These are phyloP conservation scores for Claviceps pusilla DNA, from an alignment of 2,329 filamentous ascomycete genomes.

Conservation along the genomic window DNA sequence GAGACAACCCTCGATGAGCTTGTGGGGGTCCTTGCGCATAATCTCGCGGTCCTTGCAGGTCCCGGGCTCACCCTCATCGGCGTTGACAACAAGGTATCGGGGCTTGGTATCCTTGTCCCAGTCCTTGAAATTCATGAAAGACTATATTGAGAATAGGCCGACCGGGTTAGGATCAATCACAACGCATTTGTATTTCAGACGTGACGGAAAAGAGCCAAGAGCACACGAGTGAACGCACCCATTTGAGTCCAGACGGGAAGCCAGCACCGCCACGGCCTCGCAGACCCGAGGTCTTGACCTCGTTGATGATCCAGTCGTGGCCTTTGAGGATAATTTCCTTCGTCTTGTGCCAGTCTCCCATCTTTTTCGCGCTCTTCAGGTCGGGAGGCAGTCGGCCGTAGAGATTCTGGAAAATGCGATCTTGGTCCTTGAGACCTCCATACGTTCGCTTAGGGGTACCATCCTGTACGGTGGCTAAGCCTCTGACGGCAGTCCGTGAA, in stretches of 20 bases:
- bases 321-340: conserved; percentile 97
- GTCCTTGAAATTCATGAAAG: conserved; percentile 99
- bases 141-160: conserved; percentile 35
- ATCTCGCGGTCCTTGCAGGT: conserved; percentile 99
- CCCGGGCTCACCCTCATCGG: conserved; percentile 94
- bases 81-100: conserved; percentile 93
- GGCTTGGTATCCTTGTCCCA: conserved; percentile 98
- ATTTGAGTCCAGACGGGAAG: conserved; percentile 97
- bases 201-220: not conserved
- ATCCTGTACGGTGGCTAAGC: conserved; percentile 71
- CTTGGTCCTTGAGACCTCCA: conserved; percentile 85
- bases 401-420: conserved; percentile 97
- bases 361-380: conserved; percentile 88
- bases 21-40: conserved; percentile 99
- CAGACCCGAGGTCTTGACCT: conserved; percentile 92
- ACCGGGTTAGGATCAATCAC: not conserved
- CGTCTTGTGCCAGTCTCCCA: conserved; percentile 98
- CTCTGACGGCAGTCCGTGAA: conserved; percentile 39
- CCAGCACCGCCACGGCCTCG: conserved; percentile 93
- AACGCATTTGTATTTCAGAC: not conserved
- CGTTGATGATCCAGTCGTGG: conserved; percentile 96
- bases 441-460: conserved; percentile 55
- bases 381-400: conserved; percentile 87
- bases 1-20: conserved; percentile 92
- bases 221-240: conserved; percentile 46